Conservation (phyloP, 352 stramenopile genomes). For the Pythium sukuiense region DNA sequence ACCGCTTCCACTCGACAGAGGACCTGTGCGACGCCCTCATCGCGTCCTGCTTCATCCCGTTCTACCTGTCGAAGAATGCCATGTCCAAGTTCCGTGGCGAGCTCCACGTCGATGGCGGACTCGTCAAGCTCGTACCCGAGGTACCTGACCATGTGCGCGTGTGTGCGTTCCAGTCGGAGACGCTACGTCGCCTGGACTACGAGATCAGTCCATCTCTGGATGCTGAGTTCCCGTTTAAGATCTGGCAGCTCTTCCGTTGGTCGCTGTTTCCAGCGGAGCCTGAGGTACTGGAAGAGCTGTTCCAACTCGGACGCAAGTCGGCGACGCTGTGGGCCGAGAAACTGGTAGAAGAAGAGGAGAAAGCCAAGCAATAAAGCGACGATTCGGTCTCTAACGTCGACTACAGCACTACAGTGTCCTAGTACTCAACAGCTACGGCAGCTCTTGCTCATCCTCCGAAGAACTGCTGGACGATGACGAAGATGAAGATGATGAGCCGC, state of each 20-base stretch:
- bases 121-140: constrained; percentile 70
- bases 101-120: constrained; percentile 68
- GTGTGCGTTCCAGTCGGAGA: constrained; percentile 59
- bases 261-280: constrained; percentile 58
- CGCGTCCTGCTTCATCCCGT: constrained; percentile 77
- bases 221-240: constrained; percentile 50
- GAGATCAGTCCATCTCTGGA: constrained; percentile 77
- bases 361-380: background rate
- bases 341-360: constrained; percentile 9
- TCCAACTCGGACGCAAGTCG: constrained; percentile 50
- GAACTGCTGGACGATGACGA: constrained; percentile 49
- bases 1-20: constrained; percentile 56
- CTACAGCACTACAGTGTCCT: background rate
- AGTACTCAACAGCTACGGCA: background rate
- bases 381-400: background rate
- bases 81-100: constrained; percentile 57
- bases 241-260: constrained; percentile 56
- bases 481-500: constrained; percentile 36
- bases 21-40: constrained; percentile 69
- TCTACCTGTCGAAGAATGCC: constrained; percentile 59
- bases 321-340: constrained; percentile 49
- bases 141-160: constrained; percentile 66
- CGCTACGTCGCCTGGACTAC: constrained; percentile 63
- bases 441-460: constrained; percentile 38
- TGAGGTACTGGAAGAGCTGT: constrained; percentile 65